Evolutionary conservation across 306 rosid species (phyloP).

Genomic region (Trifolium dubium): DNA sequence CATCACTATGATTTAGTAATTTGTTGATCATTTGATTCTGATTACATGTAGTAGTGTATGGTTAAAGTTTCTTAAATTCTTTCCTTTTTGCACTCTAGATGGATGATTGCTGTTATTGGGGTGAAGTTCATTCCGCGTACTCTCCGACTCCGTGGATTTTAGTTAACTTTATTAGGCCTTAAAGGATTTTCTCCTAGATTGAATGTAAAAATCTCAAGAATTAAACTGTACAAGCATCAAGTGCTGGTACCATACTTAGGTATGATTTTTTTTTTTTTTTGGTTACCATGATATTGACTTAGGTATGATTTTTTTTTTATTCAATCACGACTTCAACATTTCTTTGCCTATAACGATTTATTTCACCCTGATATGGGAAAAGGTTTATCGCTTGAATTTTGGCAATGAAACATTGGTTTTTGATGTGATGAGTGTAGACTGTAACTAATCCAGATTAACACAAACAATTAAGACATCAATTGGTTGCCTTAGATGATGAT

Average conservation of each 20-base stretch:
- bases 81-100: conserved; percentile 72
- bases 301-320: conserved; percentile 34
- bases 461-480: neutral
- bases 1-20: conserved; percentile 2
- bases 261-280: conserved; percentile 21
- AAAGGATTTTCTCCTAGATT: conserved; percentile 42
- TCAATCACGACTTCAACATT: conserved; percentile 3
- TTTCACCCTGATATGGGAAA: conserved; percentile 9
- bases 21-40: conserved; percentile 26
- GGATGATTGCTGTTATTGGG: conserved; percentile 83
- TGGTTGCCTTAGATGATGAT: neutral
- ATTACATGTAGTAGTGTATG: conserved; percentile 11
- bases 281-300: neutral
- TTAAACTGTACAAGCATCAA: conserved; percentile 40
- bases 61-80: conserved; percentile 40
- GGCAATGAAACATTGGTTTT: neutral
- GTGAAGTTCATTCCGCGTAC: conserved; percentile 61
- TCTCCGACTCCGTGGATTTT: conserved; percentile 59
- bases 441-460: neutral
- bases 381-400: neutral
- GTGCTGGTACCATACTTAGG: conserved; percentile 38
- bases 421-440: neutral
- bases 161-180: conserved; percentile 56
- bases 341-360: neutral
- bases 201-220: conserved; percentile 34